phyloP scores from a whole-genome alignment of 176 grass and related monocot species.

The Eleusine coracana region DNA sequence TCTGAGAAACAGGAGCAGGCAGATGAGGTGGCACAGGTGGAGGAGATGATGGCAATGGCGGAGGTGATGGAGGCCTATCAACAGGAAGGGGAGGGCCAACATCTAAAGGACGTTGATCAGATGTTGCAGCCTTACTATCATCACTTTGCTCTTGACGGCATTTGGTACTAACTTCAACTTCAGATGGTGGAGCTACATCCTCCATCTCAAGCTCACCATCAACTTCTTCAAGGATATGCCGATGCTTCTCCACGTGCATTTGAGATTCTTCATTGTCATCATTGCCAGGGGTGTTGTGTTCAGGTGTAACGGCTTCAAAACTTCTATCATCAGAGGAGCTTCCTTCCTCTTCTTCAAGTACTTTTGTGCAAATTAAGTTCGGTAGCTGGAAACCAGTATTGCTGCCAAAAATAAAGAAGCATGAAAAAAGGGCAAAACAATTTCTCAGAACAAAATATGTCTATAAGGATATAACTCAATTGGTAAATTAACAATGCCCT shows the following conservation, averaged over 20 bases:
- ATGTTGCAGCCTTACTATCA: constrained; percentile 45
- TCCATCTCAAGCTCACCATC: constrained; percentile 99
- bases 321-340: constrained; percentile 75
- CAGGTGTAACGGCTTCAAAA: constrained; percentile 98
- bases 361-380: constrained; percentile 68
- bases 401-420: constrained; percentile 56
- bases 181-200: constrained; percentile 79
- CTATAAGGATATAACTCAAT: constrained; percentile 15
- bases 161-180: constrained; percentile 39
- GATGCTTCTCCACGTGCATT: constrained; percentile 63
- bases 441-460: not conserved
- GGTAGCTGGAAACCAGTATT: constrained; percentile 93
- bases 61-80: constrained; percentile 71
- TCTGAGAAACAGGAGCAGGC: constrained; percentile 45
- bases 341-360: constrained; percentile 82
- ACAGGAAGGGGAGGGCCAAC: constrained; percentile 72
- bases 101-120: constrained; percentile 30
- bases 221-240: constrained; percentile 81
- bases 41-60: constrained; percentile 91
- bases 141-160: constrained; percentile 25
- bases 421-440: constrained; percentile 5
- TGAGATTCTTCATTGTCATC: constrained; percentile 58
- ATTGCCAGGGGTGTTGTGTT: constrained; percentile 52
- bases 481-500: constrained; percentile 10
- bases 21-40: constrained; percentile 48